phyloP scores from a whole-genome alignment of 257 asterid genomes.

The Ballota nigra region DNA sequence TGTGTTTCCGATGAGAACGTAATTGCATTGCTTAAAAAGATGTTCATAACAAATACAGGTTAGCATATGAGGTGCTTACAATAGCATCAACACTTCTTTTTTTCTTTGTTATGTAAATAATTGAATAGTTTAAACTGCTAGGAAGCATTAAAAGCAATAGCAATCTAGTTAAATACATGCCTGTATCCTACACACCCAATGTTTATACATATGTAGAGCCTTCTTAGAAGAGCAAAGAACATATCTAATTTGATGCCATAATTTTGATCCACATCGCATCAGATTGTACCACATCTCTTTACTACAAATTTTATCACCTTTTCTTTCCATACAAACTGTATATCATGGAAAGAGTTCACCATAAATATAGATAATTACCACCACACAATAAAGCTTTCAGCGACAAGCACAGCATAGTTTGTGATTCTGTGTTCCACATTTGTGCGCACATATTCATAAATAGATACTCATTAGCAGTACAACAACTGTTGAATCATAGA shows the following conservation, averaged over 20 bases:
- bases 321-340: background rate
- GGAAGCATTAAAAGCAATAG: background rate
- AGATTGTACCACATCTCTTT: background rate
- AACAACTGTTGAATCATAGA: background rate
- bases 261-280: background rate
- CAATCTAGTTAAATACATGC: background rate
- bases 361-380: background rate
- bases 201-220: background rate
- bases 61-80: background rate
- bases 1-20: background rate
- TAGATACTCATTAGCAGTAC: background rate
- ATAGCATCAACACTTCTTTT: background rate
- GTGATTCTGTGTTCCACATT: too few species aligned
- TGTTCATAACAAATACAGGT: background rate
- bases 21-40: background rate
- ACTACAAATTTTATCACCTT: background rate
- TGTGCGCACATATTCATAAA: background rate
- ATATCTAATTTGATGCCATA: background rate
- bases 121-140: background rate
- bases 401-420: too few species aligned
- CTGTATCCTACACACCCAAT: background rate
- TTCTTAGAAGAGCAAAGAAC: background rate
- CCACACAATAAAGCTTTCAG: too few species aligned
- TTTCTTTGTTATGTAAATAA: background rate
- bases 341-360: background rate